A percentile compares a stretch with the other conserved stretches of the same genome.
phyloP scores from a whole-genome alignment of 139 green algal genomes.

The Helicosporidium sp. region DNA sequence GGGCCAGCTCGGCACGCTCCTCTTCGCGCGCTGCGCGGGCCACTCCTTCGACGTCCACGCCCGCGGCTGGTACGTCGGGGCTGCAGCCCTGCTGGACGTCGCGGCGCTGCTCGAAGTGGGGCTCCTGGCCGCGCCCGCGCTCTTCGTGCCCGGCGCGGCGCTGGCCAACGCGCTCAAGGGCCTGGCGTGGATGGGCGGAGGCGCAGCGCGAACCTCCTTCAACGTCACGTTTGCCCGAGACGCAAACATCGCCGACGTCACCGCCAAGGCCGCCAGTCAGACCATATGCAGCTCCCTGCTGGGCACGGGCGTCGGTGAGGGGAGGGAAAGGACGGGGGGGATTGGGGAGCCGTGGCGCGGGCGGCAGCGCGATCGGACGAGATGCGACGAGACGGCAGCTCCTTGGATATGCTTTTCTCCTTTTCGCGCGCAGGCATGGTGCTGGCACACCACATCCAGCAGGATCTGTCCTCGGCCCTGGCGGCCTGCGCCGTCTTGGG shows the following conservation, averaged over 20 bases:
- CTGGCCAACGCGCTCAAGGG: conserved; percentile 49
- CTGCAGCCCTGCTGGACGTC: conserved; percentile 14
- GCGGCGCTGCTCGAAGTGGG: conserved; percentile 32
- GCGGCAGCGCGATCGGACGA: too few relatives aligned
- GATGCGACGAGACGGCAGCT: not conserved
- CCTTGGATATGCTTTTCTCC: not conserved
- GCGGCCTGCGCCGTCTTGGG: conserved; percentile 8
- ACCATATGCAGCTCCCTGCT: conserved; percentile 45
- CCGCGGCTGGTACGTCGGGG: conserved; percentile 31
- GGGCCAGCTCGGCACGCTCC: conserved; percentile 44
- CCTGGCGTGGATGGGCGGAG: conserved; percentile 44
- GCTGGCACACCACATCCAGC: conserved; percentile 6
- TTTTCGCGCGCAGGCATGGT: conserved; percentile 3
- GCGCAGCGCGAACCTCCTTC: conserved; percentile 40
- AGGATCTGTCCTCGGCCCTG: conserved; percentile 2
- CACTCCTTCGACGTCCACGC: conserved; percentile 53
- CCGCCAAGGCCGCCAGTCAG: conserved; percentile 39
- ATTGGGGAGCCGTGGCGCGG: too few relatives aligned
- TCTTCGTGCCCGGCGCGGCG: conserved; percentile 39
- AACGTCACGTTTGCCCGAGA: conserved; percentile 42
- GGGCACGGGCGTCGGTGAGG: conserved; percentile 25
- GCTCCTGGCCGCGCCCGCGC: conserved; percentile 26
- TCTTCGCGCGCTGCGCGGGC: conserved; percentile 44
- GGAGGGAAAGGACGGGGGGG: too few relatives aligned
- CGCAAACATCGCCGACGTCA: conserved; percentile 49